Evolutionary conservation across 2,329 filamentous ascomycete species (phyloP), one percentile per base, ranked within the genome.

Genomic region (Esteya vermicola): DNA sequence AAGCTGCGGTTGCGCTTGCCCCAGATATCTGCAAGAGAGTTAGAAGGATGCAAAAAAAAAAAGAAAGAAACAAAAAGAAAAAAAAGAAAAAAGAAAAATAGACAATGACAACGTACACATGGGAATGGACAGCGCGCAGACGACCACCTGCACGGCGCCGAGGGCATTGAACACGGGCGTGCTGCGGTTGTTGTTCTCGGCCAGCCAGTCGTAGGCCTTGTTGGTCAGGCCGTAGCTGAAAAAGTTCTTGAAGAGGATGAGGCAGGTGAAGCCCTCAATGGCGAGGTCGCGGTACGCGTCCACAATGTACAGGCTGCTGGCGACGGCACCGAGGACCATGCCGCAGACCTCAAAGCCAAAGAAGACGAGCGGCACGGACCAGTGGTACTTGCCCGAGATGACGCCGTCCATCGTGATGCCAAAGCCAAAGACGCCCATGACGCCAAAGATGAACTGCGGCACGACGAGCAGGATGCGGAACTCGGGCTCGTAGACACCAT

Each of bases 231-330:
- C 75, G 51, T 93, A 95, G 46, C 79, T 83, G 62, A 95, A 93
- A 46, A 95, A 72, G 59, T 95, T 94, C 61, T 95, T 95, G 68
- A 95, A 94, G 40, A 94, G 78, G 47, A 94, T 72, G 56, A 91
- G 73, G 59, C 85, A 84, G 0, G 86, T 94, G 56, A 94, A 93
- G 7, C 78, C 83, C 59, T 95, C 88, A 36, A 94, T 75, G 1
- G 84, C 76, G 42, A 93, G 75, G 45, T 89, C 79, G 8, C 78
- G 79, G 59, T 95, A 89, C 0, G 88, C 88, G 60, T 95, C 89
- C 8, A 94, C 83, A 52, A 95, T 81, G 54, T 96, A 96, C 20
- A 94, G 63, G 1, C 84, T 83, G 45, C 78, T 82, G 2, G 84
- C 79, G 3, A 94, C 85, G 2, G 88, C 85, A 1, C 88, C 88